phyloP scores from a whole-genome alignment of 2,329 filamentous ascomycete species.

The Arthrobotrys entomopaga region DNA sequence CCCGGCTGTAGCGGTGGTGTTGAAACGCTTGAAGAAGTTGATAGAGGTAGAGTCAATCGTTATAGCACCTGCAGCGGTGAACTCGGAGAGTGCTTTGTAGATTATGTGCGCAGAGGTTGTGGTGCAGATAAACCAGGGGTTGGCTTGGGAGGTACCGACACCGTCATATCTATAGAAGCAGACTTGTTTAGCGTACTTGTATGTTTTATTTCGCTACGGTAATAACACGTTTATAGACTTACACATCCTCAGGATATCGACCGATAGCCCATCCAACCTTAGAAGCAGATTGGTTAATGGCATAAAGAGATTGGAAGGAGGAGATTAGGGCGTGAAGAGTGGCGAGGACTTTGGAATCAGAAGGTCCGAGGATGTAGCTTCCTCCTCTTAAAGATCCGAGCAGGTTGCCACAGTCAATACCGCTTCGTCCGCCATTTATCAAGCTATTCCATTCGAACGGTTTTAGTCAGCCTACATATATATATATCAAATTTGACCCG shows the following conservation, averaged over 20 bases:
- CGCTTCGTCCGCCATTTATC: conserved; percentile 73
- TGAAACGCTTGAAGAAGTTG: conserved; percentile 33
- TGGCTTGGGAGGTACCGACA: conserved; percentile 65
- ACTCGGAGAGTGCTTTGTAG: conserved; percentile 78
- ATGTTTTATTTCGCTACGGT: background rate
- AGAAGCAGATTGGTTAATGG: conserved; percentile 68
- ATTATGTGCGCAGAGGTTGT: conserved; percentile 82
- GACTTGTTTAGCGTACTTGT: background rate
- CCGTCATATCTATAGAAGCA: conserved; percentile 69
- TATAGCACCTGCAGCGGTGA: conserved; percentile 72
- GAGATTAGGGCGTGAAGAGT: conserved; percentile 81
- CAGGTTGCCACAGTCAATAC: conserved; percentile 77
- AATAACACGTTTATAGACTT: conserved; percentile 5
- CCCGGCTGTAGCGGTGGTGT: conserved; percentile 25
- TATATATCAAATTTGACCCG: background rate
- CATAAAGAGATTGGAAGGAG: conserved; percentile 77
- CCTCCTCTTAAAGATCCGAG: conserved; percentile 76
- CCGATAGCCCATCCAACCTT: conserved; percentile 69
- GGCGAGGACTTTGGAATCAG: conserved; percentile 71
- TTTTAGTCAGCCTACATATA: background rate
- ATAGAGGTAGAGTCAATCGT: conserved; percentile 67
- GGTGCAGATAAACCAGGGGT: conserved; percentile 83
- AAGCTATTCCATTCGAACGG: conserved; percentile 63
- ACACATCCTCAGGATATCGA: conserved; percentile 74
- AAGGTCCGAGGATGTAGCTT: conserved; percentile 80